These are phyloP conservation scores for Diophrys appendiculata DNA, from an alignment of 73 alveolate species.

Conservation along the genomic window DNA sequence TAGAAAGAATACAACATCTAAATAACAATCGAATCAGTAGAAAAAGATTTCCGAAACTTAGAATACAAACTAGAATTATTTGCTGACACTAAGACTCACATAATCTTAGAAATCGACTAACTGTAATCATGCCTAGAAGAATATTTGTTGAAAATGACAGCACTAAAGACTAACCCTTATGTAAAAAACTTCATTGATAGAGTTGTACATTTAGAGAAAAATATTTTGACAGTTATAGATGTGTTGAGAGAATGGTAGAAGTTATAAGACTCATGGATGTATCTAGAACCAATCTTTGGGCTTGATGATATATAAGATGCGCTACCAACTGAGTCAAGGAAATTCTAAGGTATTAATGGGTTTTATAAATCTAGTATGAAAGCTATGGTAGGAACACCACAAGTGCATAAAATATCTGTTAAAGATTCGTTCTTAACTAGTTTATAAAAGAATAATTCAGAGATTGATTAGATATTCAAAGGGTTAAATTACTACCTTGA, in stretches of 20 bases:
- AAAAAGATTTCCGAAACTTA: conserved; percentile 28
- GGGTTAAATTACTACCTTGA: conserved; percentile 14
- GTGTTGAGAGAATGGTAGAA: conserved; percentile 91
- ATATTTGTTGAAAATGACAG: conserved; percentile 17
- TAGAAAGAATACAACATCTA: conserved; percentile 40
- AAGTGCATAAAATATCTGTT: conserved; percentile 81
- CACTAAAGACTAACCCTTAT: conserved; percentile 38
- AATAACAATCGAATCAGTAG: conserved; percentile 46
- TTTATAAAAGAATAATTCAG: conserved; percentile 34
- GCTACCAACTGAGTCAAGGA: conserved; percentile 84
- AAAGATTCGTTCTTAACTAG: conserved; percentile 43
- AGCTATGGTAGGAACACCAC: conserved; percentile 70
- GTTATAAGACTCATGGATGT: conserved; percentile 83
- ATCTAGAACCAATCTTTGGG: conserved; percentile 89
- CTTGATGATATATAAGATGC: conserved; percentile 79
- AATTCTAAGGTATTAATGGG: conserved; percentile 78
- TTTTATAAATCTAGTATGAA: conserved; percentile 83
- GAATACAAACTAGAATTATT: conserved; percentile 9
- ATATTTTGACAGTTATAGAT: conserved; percentile 54
- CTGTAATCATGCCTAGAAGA: conserved; percentile 35
- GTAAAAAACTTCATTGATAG: conserved; percentile 46
- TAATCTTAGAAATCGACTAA: conserved; percentile 33
- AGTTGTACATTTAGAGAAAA: conserved; percentile 27
- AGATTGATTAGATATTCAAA: not conserved
- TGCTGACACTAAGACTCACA: conserved; percentile 16